These are phyloP conservation scores for Tubosaeta brunneosetosa DNA, from an alignment of 768 basidiomycete genomes.

Conservation along the genomic window DNA sequence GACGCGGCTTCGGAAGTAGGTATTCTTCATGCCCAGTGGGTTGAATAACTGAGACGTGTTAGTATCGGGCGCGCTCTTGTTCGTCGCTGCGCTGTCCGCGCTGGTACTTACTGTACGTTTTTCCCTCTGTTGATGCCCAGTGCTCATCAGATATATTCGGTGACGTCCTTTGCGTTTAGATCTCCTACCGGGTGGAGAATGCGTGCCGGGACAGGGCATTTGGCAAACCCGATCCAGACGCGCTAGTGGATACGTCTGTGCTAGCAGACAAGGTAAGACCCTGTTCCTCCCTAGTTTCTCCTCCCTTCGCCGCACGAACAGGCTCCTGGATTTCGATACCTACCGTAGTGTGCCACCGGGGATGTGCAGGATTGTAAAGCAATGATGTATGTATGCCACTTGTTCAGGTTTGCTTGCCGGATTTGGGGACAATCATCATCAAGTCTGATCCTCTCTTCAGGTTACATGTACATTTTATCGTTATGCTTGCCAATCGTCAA, in stretches of 20 bases:
- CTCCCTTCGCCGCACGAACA: background rate
- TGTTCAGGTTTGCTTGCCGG: too few relatives aligned
- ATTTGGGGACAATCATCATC: too few relatives aligned
- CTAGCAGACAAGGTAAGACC: constrained; percentile 38
- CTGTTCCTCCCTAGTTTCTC: background rate
- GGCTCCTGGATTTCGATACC: constrained; percentile 62
- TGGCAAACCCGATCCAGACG: constrained; percentile 45
- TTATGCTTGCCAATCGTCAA: background rate
- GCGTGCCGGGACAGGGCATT: constrained; percentile 46
- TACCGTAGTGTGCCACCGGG: constrained; percentile 20
- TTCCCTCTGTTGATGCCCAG: background rate
- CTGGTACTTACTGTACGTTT: constrained; percentile 19
- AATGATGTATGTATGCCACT: too few relatives aligned
- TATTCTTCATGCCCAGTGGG: background rate
- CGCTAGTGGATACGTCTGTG: constrained; percentile 57
- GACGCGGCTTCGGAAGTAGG: constrained; percentile 4
- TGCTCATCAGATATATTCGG: too few relatives aligned
- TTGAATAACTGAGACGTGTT: background rate
- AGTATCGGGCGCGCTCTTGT: constrained; percentile 24
- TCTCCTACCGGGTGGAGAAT: constrained; percentile 63
- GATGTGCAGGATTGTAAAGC: too few relatives aligned
- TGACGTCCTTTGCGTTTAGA: constrained; percentile 17
- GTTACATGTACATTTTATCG: background rate
- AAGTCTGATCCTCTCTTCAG: too few relatives aligned
- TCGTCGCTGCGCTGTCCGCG: constrained; percentile 16